phyloP scores from a whole-genome alignment of 192 early-diverging fungal species.

The Blastocladiella britannica region DNA sequence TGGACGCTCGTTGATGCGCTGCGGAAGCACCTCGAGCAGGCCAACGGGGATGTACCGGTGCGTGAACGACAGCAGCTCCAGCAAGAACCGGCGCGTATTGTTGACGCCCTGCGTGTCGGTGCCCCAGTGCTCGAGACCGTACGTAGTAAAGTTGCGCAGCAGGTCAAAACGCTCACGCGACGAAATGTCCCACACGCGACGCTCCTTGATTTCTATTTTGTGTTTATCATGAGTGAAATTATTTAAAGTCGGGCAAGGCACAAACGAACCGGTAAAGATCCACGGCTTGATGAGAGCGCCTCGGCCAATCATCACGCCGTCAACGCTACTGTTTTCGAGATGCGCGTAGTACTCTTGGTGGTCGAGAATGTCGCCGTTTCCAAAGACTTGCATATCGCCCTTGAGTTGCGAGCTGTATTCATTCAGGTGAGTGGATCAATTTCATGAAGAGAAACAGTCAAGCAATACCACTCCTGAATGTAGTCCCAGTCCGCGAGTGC shows the following conservation, averaged over 20 bases:
- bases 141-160: conserved; percentile 52
- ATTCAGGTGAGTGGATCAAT: neutral
- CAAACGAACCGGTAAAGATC: conserved; percentile 53
- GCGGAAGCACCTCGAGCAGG: conserved; percentile 75
- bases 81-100: conserved; percentile 52
- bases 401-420: conserved; percentile 1
- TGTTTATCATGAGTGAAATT: no score
- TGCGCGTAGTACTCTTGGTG: conserved; percentile 63
- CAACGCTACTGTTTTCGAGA: conserved; percentile 35
- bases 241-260: no score
- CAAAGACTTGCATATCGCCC: conserved; percentile 35
- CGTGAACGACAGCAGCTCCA: conserved; percentile 59
- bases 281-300: conserved; percentile 92
- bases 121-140: conserved; percentile 93
- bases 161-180: conserved; percentile 78
- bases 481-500: conserved; percentile 83
- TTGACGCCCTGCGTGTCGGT: conserved; percentile 71
- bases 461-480: conserved; percentile 36
- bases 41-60: conserved; percentile 76
- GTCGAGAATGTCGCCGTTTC: conserved; percentile 67
- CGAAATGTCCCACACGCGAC: conserved; percentile 75
- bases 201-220: conserved; percentile 53
- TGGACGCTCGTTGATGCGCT: conserved; percentile 77
- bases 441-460: conserved; percentile 2
- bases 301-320: conserved; percentile 82